Evolutionary conservation across 1,284 basidiomycete genomes (phyloP).

Genomic region (Cryptococcus jaspeensis): DNA sequence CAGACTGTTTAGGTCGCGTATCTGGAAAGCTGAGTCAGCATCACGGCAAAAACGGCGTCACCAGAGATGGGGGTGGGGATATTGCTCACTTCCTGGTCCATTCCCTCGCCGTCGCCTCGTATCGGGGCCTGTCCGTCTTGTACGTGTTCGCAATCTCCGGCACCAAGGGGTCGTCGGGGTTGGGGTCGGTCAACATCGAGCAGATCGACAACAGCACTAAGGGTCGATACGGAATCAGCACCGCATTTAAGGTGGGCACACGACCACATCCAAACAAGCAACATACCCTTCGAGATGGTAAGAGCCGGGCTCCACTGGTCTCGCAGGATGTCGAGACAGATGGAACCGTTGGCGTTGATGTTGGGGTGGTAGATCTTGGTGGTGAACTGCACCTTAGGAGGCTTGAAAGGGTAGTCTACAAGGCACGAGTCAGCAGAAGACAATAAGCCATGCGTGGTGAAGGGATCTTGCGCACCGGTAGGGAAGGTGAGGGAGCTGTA

Average conservation of each 20-base stretch:
- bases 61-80: background rate
- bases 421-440: background rate
- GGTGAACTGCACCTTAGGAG: constrained; percentile 98
- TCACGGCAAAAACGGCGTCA: background rate
- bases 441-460: background rate
- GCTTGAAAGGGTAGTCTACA: constrained; percentile 95
- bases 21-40: constrained; percentile 5
- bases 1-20: constrained; percentile 18
- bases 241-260: background rate
- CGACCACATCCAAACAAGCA: too few species aligned
- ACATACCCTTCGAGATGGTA: constrained; percentile 94
- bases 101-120: constrained; percentile 92
- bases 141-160: constrained; percentile 67
- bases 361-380: constrained; percentile 71
- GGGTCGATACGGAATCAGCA: background rate
- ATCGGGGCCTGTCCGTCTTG: constrained; percentile 91
- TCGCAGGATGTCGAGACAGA: constrained; percentile 95
- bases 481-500: constrained; percentile 53
- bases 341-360: constrained; percentile 76
- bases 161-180: constrained; percentile 84
- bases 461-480: constrained; percentile 28
- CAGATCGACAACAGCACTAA: constrained; percentile 89
- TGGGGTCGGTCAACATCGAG: constrained; percentile 95
- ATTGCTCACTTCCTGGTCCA: constrained; percentile 88
- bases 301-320: constrained; percentile 98